Percentiles rank a stretch among this genome's conserved stretches.
phyloP scores from a whole-genome alignment of 1,284 basidiomycete genomes.

The Schizopora paradoxa region DNA sequence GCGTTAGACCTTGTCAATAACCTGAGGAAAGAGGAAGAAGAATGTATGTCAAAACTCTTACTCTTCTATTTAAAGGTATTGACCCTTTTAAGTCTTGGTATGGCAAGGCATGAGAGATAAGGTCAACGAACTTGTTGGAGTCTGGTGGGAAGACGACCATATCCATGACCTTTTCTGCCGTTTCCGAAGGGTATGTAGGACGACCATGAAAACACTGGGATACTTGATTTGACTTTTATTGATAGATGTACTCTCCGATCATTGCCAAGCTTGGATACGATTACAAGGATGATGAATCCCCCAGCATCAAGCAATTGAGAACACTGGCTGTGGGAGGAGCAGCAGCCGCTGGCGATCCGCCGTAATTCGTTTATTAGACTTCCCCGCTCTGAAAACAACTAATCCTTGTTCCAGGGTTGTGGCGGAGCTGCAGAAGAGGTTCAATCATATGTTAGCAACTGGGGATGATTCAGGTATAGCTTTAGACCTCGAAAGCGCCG shows the following conservation, averaged over 20 bases:
- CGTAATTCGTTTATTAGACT: conserved; percentile 29
- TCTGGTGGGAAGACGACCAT: conserved; percentile 83
- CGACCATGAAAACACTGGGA: not conserved
- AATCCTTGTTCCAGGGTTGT: conserved; percentile 49
- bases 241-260: conserved; percentile 76
- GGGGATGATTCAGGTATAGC: conserved; percentile 80
- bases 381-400: not conserved
- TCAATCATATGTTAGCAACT: conserved; percentile 66
- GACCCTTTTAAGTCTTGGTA: conserved; percentile 51
- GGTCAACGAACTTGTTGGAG: conserved; percentile 52
- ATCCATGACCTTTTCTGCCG: conserved; percentile 58
- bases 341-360: conserved; percentile 56
- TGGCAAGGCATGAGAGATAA: conserved; percentile 62
- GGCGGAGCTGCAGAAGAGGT: conserved; percentile 70
- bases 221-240: conserved; percentile 5
- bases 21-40: conserved; percentile 67
- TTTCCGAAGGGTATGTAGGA: conserved; percentile 52
- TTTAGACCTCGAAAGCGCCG: conserved; percentile 59
- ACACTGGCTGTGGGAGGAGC: conserved; percentile 71
- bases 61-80: conserved; percentile 10
- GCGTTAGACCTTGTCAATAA: conserved; percentile 69
- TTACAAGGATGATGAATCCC: conserved; percentile 62
- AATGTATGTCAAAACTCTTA: not conserved
- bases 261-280: conserved; percentile 81
- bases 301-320: conserved; percentile 72